Percentiles rank a stretch among this genome's conserved stretches.
Evolutionary conservation across 768 basidiomycete genomes (phyloP).

Genomic region (Lepiota venenata): DNA sequence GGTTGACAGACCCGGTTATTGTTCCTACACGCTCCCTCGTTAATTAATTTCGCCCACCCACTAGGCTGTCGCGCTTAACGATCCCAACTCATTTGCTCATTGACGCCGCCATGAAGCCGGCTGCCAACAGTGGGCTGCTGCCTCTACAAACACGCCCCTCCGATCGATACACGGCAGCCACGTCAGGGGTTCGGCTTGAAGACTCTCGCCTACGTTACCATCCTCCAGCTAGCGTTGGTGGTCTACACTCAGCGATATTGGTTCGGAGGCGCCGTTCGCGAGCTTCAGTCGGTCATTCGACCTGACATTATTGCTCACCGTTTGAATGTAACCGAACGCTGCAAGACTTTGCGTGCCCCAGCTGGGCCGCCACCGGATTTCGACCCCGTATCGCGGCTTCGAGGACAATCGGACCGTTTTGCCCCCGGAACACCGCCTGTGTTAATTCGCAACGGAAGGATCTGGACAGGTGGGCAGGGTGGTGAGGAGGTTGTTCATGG

Average conservation of each 20-base stretch:
- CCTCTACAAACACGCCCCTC: slow-evolving; percentile 2
- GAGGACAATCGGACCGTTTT: slow-evolving; percentile 47
- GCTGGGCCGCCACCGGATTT: slow-evolving; percentile 24
- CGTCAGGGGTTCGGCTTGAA: neutral
- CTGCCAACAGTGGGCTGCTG: neutral
- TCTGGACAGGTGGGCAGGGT: slow-evolving; percentile 70
- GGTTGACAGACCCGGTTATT: neutral
- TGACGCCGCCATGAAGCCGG: neutral
- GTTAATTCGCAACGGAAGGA: slow-evolving; percentile 63
- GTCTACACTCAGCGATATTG: neutral
- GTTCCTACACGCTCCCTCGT: neutral
- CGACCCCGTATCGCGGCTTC: slow-evolving; percentile 15
- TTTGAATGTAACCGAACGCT: slow-evolving; percentile 9
- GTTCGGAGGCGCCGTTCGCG: neutral
- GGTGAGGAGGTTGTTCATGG: slow-evolving; percentile 58
- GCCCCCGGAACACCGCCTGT: slow-evolving; percentile 49
- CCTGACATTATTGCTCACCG: slow-evolving; percentile 4
- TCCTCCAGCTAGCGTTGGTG: neutral
- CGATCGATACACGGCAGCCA: neutral
- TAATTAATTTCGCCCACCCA: neutral
- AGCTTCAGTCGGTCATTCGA: neutral
- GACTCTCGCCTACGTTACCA: neutral
- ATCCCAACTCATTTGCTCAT: neutral
- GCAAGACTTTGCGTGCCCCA: slow-evolving; percentile 17
- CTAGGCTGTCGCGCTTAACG: neutral